Percentiles rank a stretch among this genome's conserved stretches.
phyloP scores from a whole-genome alignment of 2,329 filamentous ascomycete genomes.

The Penicillium crustosum region DNA sequence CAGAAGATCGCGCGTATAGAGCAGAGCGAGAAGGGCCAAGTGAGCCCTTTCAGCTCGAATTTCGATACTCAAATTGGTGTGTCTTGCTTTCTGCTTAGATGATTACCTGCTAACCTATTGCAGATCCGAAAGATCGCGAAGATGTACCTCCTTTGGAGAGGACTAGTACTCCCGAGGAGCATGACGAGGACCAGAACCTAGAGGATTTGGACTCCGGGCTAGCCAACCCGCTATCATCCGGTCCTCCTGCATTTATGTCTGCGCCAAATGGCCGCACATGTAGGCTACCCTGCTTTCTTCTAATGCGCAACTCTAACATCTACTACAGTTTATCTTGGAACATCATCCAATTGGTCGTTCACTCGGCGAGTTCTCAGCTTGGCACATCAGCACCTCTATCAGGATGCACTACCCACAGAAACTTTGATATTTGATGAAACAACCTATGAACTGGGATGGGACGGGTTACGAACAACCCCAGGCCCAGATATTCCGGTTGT shows the following conservation, averaged over 20 bases:
- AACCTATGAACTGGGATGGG: conserved; percentile 55
- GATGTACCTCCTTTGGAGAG: conserved; percentile 21
- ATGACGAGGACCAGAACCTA: conserved; percentile 17
- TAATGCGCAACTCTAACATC: conserved; percentile 20
- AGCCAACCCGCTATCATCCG: conserved; percentile 46
- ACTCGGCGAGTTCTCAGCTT: conserved; percentile 23
- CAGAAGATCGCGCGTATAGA: conserved; percentile 29
- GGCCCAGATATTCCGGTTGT: conserved; percentile 29
- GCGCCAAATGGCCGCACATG: conserved; percentile 46
- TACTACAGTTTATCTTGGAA: conserved; percentile 29
- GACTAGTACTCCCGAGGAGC: conserved; percentile 11
- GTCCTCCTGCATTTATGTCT: conserved; percentile 45
- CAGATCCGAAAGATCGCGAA: conserved; percentile 20
- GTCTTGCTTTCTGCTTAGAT: not conserved
- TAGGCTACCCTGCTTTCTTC: conserved; percentile 27
- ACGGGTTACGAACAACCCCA: conserved; percentile 43
- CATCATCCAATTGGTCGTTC: conserved; percentile 28
- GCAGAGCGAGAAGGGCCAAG: conserved; percentile 16
- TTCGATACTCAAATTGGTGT: conserved; percentile 15
- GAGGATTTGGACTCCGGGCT: conserved; percentile 37
- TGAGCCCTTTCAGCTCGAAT: conserved; percentile 22
- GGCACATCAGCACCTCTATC: conserved; percentile 26
- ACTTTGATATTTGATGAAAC: conserved; percentile 53
- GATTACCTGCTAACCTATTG: conserved; percentile 3
- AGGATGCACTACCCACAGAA: conserved; percentile 41